Base-by-base conservation (phyloP, 2,329 filamentous ascomycete genomes). In the Fusarium circinatum region DNA sequence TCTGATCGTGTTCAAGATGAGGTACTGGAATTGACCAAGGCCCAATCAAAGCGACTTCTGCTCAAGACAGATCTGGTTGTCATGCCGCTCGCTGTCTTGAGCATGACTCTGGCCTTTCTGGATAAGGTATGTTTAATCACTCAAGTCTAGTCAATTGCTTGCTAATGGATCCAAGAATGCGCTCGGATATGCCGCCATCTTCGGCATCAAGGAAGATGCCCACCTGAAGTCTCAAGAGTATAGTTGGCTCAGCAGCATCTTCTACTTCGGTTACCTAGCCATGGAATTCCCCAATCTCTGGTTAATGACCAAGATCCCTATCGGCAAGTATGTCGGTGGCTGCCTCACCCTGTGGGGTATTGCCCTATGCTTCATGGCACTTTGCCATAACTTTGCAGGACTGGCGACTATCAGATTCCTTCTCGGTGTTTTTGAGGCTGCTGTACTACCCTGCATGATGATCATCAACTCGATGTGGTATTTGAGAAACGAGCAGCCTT, bases 201-300 rank as follows among this genome's bases (percentile, higher is more conserved):
- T 68, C 12, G 76, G 76, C 1, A 67, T 78, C 55, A 71, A 75
- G 11, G 65, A 75, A 17, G 76, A 78, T 17, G 62, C 73, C 0
- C 45, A 79, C 48, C 78, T 81, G 39, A 65, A 77, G 5, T 82
- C 80, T 47, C 77, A 81, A 48, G 80, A 93, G 82, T 94, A 91
- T 78, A 88, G 86, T 28, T 94, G 92, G 92, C 84, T 94, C 1
- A 78, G 80, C 48, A 81, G 80, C 17, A 79, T 83, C 48, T 82
- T 84, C 52, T 84, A 84, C 75, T 79, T 84, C 34, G 83, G 83
- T 32, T 88, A 89, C 74, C 83, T 89, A 3, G 79, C 82, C 18
- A 86, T 84, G 76, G 84, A 86, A 22, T 88, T 86, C 65, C 85
- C 87, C 0, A 86, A 47, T 1, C 45, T 77, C 0, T 75, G 75